These are phyloP conservation scores for Chaetomidium leptoderma DNA, from an alignment of 495 filamentous ascomycete species.

Conservation along the genomic window DNA sequence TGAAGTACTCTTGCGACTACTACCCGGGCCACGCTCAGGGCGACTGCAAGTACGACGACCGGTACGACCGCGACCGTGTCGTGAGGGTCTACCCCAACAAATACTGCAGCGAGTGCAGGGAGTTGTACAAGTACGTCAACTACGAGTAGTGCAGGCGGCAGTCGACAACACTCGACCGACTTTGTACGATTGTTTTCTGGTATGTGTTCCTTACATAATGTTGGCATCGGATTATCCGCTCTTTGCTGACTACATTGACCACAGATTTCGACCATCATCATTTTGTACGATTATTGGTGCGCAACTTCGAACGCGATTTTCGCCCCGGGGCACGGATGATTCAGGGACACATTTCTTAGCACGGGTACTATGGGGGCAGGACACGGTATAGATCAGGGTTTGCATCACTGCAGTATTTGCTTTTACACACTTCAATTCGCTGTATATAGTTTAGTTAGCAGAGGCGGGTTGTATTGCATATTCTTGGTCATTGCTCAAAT, in stretches of 20 bases:
- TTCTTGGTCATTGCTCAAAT: no score
- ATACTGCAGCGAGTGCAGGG: background rate
- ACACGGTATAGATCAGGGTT: no score
- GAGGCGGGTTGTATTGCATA: no score
- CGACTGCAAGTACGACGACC: background rate
- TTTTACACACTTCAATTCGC: no score
- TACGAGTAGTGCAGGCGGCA: background rate
- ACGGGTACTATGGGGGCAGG: no score
- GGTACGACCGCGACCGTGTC: background rate
- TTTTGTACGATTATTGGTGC: background rate
- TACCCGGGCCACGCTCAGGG: constrained; percentile 11
- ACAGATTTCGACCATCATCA: background rate
- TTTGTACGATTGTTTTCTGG: no score
- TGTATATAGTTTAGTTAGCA: no score
- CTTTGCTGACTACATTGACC: background rate
- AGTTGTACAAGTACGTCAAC: background rate
- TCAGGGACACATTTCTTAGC: background rate
- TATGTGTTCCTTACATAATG: no score
- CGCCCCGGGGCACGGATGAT: background rate
- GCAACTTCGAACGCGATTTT: background rate
- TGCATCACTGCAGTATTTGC: no score
- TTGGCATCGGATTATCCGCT: no score
- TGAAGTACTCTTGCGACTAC: constrained; percentile 11
- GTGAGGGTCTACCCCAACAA: background rate
- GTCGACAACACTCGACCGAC: no score